Percentiles rank a stretch among this genome's conserved stretches.
Evolutionary conservation across 2,329 filamentous ascomycete genomes (phyloP).

Genomic region (Paramyrothecium roridum): DNA sequence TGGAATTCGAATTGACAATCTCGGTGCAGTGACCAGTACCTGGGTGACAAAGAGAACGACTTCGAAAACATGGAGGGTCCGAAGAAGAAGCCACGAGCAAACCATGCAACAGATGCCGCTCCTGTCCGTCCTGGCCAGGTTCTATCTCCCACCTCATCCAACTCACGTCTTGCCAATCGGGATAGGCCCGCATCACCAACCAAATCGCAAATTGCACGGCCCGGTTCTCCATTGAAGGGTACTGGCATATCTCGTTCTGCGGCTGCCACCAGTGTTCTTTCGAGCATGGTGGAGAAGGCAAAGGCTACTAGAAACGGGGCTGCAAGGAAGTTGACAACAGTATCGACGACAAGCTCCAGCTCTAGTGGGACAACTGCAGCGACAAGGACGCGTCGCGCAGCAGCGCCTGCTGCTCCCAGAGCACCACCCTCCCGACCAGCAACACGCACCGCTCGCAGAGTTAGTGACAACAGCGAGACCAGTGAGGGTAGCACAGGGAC

Average conservation of each 20-base stretch:
- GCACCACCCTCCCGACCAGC: conserved; percentile 31
- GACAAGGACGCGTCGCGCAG: conserved; percentile 28
- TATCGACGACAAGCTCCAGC: conserved; percentile 40
- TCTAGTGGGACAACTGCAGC: conserved; percentile 31
- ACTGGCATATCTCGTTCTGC: conserved; percentile 34
- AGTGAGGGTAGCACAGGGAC: conserved; percentile 64
- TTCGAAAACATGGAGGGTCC: conserved; percentile 56
- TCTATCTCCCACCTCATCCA: conserved; percentile 79
- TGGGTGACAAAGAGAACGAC: conserved; percentile 76
- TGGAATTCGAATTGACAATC: conserved; percentile 15
- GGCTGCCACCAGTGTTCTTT: conserved; percentile 43
- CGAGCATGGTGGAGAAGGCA: conserved; percentile 59
- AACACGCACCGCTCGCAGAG: conserved; percentile 48
- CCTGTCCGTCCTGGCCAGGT: conserved; percentile 51
- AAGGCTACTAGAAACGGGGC: conserved; percentile 51
- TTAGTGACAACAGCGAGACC: conserved; percentile 59
- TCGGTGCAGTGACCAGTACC: conserved; percentile 56
- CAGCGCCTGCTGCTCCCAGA: conserved; percentile 32
- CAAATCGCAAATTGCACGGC: conserved; percentile 56
- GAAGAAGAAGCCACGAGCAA: conserved; percentile 62
- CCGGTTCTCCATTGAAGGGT: conserved; percentile 61
- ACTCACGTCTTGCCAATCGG: conserved; percentile 62
- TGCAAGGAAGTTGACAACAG: conserved; percentile 41
- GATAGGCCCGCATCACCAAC: conserved; percentile 46
- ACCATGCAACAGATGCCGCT: conserved; percentile 37